Evolutionary conservation across 768 basidiomycete genomes (phyloP).

Genomic region (Lyophyllum atratum): DNA sequence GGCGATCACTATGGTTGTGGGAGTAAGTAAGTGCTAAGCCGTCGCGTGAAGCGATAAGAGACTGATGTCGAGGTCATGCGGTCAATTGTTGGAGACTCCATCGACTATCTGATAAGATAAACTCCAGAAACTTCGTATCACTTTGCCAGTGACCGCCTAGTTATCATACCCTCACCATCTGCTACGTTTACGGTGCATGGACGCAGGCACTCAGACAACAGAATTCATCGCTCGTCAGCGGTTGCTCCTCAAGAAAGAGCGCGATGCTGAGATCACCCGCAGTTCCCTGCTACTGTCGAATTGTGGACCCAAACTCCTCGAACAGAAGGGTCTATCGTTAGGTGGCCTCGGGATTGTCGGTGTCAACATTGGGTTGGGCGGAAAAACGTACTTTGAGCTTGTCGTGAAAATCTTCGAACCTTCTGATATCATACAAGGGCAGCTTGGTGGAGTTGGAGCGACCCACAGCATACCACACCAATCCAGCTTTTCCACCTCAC

Average conservation of each 20-base stretch:
- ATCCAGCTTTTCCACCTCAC: slow-evolving; percentile 79
- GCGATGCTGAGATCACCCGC: slow-evolving; percentile 82
- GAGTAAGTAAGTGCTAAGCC: not conserved
- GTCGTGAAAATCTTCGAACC: not conserved
- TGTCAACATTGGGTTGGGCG: slow-evolving; percentile 86
- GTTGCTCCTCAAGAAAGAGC: slow-evolving; percentile 67
- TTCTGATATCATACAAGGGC: slow-evolving; percentile 33
- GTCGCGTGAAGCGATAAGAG: too few species aligned
- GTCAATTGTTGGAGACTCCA: not conserved
- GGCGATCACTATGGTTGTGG: not conserved
- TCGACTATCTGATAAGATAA: not conserved
- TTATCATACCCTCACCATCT: not conserved
- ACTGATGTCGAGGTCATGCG: too few species aligned
- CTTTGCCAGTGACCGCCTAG: too few species aligned
- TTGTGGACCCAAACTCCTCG: slow-evolving; percentile 82
- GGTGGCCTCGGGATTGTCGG: slow-evolving; percentile 69
- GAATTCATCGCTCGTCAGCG: slow-evolving; percentile 72
- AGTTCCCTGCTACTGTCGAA: slow-evolving; percentile 79
- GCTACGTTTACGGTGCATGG: slow-evolving; percentile 19
- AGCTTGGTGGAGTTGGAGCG: slow-evolving; percentile 88
- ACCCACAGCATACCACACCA: slow-evolving; percentile 76
- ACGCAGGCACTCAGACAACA: slow-evolving; percentile 38
- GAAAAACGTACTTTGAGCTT: slow-evolving; percentile 71
- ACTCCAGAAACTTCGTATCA: not conserved
- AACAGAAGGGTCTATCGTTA: slow-evolving; percentile 83